Evolutionary conservation across 768 basidiomycete genomes (phyloP), one percentile per base, ranked within the genome.

Genomic region (Gymnopilus dilepis): DNA sequence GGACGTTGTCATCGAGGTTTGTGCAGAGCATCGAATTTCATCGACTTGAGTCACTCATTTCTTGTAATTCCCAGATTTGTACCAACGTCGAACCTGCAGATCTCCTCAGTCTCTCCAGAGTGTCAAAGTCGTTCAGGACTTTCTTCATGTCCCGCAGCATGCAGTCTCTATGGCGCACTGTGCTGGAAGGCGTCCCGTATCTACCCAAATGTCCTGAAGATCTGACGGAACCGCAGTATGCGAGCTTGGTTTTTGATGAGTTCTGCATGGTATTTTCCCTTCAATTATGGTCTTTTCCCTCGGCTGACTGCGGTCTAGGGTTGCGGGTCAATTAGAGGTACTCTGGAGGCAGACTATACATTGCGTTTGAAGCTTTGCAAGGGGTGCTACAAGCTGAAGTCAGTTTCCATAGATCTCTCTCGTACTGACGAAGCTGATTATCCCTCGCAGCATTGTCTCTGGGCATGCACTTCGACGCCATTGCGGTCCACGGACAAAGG

Each of bases 21-120:
- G 43, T 13, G 4, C 17, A 7, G 7, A 12, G 5, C 9, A 2
- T 26, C 11, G 21, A 6, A 4, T 9, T 8, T 24, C 15, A 21
- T 11, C 6, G 2, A 33, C 17, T 8, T 4, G 9, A 13, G 19
- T 37, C 8, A 37, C 15, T 37, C 34, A 37, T 37, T 6, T 9
- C 34, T 37, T 3, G 33, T 13, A 17, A 8, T 8, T 47, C 15
- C 12, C 19, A 59, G 58, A 51, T 51, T 12, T 47, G 15, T 13
- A 28, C 59, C 7, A 68, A 76, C 56, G 66, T 82, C 3, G 62
- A 71, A 22, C 78, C 80, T 8, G 33, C 64, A 8, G 80, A 82
- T 65, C 58, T 83, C 3, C 67, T 83, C 9, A 70, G 67, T 48
- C 70, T 82, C 1, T 70, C 77, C 1, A 66, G 77, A 37, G 69